phyloP scores from a whole-genome alignment of 352 stramenopile genomes.

The Proteromonas lacertae region DNA sequence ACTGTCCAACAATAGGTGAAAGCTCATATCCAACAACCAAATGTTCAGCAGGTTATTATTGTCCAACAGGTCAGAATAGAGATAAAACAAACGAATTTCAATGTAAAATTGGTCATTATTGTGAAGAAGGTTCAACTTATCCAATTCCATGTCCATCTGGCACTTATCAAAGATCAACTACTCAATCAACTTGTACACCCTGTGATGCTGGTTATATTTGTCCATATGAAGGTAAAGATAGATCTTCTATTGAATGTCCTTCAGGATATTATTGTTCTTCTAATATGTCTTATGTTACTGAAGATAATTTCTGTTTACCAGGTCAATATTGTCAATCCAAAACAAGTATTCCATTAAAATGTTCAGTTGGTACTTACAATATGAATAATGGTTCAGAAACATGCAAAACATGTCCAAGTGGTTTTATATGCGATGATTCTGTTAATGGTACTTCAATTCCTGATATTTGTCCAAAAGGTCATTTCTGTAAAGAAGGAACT shows the following conservation, averaged over 20 bases:
- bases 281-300: no score
- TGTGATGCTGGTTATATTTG: slow-evolving; percentile 11
- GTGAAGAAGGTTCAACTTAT: background rate
- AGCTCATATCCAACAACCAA: slow-evolving; percentile 19
- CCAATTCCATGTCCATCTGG: background rate
- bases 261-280: no score
- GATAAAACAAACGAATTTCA: slow-evolving; percentile 15
- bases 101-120: slow-evolving; percentile 3
- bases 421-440: slow-evolving; percentile 11
- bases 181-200: slow-evolving; percentile 13
- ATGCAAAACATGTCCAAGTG: slow-evolving; percentile 22
- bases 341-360: no score
- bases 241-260: no score
- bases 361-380: no score
- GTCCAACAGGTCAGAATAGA: slow-evolving; percentile 27
- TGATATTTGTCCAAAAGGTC: slow-evolving; percentile 8
- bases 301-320: no score
- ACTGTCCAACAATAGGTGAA: slow-evolving; percentile 17
- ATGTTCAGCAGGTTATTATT: slow-evolving; percentile 58
- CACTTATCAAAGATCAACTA: background rate
- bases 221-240: no score
- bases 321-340: no score
- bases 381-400: slow-evolving; percentile 4
- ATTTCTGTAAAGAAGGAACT: slow-evolving; percentile 11
- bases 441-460: slow-evolving; percentile 17